A percentile compares a stretch with the other conserved stretches of the same genome.
Conservation (phyloP, 2,329 filamentous ascomycete species). For the Venturia pyrina region DNA sequence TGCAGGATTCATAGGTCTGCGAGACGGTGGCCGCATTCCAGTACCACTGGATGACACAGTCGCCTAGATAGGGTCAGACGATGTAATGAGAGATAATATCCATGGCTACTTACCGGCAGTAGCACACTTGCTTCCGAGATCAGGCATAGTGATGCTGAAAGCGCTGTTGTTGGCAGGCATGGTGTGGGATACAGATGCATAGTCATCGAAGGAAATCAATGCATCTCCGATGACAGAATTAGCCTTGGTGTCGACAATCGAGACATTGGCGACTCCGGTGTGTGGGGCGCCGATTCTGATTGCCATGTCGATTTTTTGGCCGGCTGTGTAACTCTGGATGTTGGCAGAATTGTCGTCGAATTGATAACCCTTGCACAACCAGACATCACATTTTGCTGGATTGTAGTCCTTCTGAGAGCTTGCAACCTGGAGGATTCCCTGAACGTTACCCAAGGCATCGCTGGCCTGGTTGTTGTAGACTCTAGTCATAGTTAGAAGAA, state of each 20-base stretch:
- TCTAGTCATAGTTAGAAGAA: not conserved
- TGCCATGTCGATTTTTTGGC: conserved; percentile 35
- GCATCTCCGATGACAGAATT: conserved; percentile 43
- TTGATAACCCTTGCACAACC: conserved; percentile 50
- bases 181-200: conserved; percentile 39
- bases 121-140: conserved; percentile 37
- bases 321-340: conserved; percentile 42
- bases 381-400: conserved; percentile 38
- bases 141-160: conserved; percentile 47
- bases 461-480: conserved; percentile 42
- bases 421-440: conserved; percentile 43
- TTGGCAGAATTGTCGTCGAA: conserved; percentile 45
- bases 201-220: conserved; percentile 45
- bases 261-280: conserved; percentile 48
- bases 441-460: conserved; percentile 49
- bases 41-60: conserved; percentile 51
- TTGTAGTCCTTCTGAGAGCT: conserved; percentile 39
- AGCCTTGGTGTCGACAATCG: conserved; percentile 44
- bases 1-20: conserved; percentile 55
- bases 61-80: not conserved
- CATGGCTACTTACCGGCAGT: conserved; percentile 28
- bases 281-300: conserved; percentile 44
- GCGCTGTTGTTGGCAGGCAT: conserved; percentile 36
- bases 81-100: conserved; percentile 7
- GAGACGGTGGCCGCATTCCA: conserved; percentile 46